Evolutionary conservation across 1,139 yeast species (phyloP).

Genomic region (Hemisphaericaspora xylanilytica): DNA sequence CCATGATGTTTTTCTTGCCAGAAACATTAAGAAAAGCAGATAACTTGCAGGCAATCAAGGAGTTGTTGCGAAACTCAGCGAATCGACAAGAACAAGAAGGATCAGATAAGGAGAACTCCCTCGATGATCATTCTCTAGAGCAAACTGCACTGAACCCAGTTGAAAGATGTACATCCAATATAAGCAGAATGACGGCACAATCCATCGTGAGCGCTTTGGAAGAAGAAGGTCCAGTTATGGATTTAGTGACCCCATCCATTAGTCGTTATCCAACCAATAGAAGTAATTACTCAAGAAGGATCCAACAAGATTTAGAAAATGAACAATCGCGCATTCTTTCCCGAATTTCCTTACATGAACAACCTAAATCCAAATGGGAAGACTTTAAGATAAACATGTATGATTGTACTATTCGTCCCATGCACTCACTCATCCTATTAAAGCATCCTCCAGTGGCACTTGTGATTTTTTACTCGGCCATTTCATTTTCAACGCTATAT

Average conservation of each 20-base stretch:
- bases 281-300: conserved; percentile 31
- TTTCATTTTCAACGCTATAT: conserved; percentile 67
- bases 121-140: conserved; percentile 1
- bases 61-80: conserved; percentile 26
- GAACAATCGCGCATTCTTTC: conserved; percentile 20
- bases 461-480: conserved; percentile 62
- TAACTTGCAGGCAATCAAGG: conserved; percentile 46
- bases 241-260: conserved; percentile 38
- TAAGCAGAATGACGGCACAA: conserved; percentile 17
- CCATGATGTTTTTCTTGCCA: conserved; percentile 60
- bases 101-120: conserved; percentile 17
- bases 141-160: background rate
- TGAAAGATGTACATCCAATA: background rate
- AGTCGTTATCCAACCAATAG: conserved; percentile 36
- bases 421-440: conserved; percentile 51
- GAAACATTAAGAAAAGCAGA: conserved; percentile 69
- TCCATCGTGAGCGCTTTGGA: conserved; percentile 7
- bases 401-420: conserved; percentile 45
- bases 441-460: conserved; percentile 72
- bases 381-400: conserved; percentile 27
- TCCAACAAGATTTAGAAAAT: conserved; percentile 24
- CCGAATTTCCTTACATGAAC: conserved; percentile 6
- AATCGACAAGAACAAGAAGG: conserved; percentile 18
- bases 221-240: conserved; percentile 33
- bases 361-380: conserved; percentile 14